These are phyloP conservation scores for Glomus cerebriforme DNA, from an alignment of 192 early-diverging fungal genomes.

Conservation along the genomic window DNA sequence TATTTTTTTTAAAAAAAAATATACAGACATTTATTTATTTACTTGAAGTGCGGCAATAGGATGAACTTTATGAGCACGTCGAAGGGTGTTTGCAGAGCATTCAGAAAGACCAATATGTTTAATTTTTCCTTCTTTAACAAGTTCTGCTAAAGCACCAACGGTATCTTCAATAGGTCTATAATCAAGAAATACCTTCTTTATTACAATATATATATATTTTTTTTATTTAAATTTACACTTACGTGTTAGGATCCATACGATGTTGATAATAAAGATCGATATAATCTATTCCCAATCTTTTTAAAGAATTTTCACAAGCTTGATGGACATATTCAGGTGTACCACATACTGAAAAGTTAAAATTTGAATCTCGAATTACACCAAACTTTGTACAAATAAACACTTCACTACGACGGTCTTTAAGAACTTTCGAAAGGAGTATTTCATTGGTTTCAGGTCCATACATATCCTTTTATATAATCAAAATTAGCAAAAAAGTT, in stretches of 20 bases:
- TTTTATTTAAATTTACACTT: conserved; percentile 20
- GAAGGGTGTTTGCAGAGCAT: conserved; percentile 57
- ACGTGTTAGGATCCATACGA: conserved; percentile 37
- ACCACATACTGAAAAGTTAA: conserved; percentile 31
- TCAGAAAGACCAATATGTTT: too few species aligned
- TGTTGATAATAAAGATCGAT: too few species aligned
- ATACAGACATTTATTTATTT: conserved; percentile 35
- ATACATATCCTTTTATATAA: conserved; percentile 49
- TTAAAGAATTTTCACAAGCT: too few species aligned
- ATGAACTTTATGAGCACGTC: conserved; percentile 67
- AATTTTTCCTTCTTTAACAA: too few species aligned
- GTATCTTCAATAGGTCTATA: too few species aligned
- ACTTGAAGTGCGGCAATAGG: conserved; percentile 62
- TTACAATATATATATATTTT: too few species aligned
- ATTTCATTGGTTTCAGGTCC: conserved; percentile 58
- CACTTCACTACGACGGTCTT: conserved; percentile 51
- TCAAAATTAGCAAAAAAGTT: too few species aligned
- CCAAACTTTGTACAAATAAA: conserved; percentile 71
- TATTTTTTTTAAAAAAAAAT: too few species aligned
- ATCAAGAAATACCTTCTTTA: conserved; percentile 52
- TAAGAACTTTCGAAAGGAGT: conserved; percentile 50
- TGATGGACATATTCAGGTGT: conserved; percentile 52
- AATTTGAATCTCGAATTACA: conserved; percentile 23
- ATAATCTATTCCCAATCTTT: too few species aligned
- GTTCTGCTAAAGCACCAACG: too few species aligned